Percentiles rank a stretch among this genome's conserved stretches.
These are phyloP conservation scores for Pseudocercospora fijiensis DNA, from an alignment of 2,329 filamentous ascomycete species.

Conservation along the genomic window DNA sequence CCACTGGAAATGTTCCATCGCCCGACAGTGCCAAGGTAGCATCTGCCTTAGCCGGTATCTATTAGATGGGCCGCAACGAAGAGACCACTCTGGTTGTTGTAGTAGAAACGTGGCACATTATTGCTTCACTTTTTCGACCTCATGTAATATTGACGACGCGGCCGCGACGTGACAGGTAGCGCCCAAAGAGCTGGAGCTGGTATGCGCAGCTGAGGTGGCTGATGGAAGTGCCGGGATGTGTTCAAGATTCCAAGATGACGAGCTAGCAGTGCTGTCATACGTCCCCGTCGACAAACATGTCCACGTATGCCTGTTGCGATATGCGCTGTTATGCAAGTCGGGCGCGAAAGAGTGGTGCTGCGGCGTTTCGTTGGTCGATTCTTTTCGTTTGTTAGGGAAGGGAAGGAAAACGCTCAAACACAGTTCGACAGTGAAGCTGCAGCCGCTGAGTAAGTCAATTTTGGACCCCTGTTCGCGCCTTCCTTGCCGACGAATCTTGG, in stretches of 20 bases:
- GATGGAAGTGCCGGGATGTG: background rate
- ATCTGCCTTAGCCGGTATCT: too few species aligned
- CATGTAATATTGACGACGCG: background rate
- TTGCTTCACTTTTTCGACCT: background rate
- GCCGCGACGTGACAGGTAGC: background rate
- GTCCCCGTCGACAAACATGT: background rate
- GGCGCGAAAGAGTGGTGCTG: background rate
- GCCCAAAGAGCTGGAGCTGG: background rate
- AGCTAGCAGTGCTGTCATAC: background rate
- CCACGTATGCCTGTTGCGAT: background rate
- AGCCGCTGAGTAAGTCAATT: background rate
- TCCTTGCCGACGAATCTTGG: background rate
- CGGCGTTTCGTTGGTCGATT: background rate
- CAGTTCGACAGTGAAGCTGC: background rate
- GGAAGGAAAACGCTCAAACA: background rate
- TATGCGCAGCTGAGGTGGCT: conserved; percentile 2
- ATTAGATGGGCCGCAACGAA: too few species aligned
- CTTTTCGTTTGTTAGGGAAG: background rate
- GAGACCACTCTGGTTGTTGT: background rate
- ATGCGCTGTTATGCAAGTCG: background rate
- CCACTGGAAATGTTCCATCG: background rate
- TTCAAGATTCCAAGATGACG: background rate
- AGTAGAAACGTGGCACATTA: background rate
- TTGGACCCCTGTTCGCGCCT: background rate
- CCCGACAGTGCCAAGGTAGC: background rate